Evolutionary conservation across 345 rosid genomes (phyloP), one percentile per base, ranked within the genome.

Genomic region (Dimocarpus longan): DNA sequence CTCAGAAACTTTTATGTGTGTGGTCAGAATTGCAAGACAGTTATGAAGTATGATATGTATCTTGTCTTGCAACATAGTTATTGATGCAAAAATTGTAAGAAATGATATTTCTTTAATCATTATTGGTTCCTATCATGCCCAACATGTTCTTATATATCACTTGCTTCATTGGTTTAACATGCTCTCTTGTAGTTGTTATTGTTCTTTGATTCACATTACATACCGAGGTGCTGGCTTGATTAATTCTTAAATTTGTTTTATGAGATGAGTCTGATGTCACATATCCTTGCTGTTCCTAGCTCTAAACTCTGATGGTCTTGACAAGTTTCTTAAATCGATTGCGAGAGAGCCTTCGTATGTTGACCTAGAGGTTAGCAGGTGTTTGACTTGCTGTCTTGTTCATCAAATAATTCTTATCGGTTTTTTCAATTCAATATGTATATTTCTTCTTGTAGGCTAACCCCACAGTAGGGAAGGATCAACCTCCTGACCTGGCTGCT

Each of bases 401-500:
- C 42, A 48, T 66, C 70, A 6, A 22, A 46, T 70, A 40, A 60
- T 78, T 78, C 13, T 75, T 40, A 10, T 32, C 28, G 21, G 46
- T 57, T 56, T 28, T 22, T 70, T 39, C 56, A 18, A 50, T 66
- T 22, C 62, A 26, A 76, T 62, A 26, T 66, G n/a, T 81, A 43
- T 71, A n/a, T 68, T 87, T 46, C 72, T 68, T 79, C 72, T 68
- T 79, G 82, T 79, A 93, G 98, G 96, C 89, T 75, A 92, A 84
- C 79, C 99, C 94, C 11, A 52, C 83, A 24, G 95, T 93, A 28
- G 98, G 99, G 74, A 95, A 93, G 86, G 98, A 95, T 82, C 96
- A 91, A 78, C 95, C 98, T 78, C 97, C 99, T 1, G 99, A 95
- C 84, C 90, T 95, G 68, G 95, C 96, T 75, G 79, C 81, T 66